Percentiles rank a stretch among this genome's conserved stretches.
Conservation (phyloP, 2,329 filamentous ascomycete species). For the Chaetoscypha palmicola region DNA sequence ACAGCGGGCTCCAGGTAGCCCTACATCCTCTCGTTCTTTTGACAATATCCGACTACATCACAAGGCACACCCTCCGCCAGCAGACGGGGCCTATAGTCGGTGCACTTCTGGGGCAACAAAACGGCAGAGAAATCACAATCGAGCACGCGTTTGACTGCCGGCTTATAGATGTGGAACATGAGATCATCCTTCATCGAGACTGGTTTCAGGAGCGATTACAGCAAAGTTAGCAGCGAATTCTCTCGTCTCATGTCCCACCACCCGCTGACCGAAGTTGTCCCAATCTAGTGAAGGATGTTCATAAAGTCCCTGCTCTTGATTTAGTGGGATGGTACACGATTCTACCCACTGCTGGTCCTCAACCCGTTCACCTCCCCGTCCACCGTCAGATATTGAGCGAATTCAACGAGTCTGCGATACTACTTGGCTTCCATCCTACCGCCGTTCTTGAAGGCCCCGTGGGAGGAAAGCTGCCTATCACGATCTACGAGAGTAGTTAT, state of each 20-base stretch:
- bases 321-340: conserved; percentile 92
- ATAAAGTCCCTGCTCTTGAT: conserved; percentile 75
- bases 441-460: conserved; percentile 47
- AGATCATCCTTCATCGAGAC: conserved; percentile 54
- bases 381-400: conserved; percentile 68
- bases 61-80: conserved; percentile 73
- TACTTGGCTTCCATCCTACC: conserved; percentile 78
- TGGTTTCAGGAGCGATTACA: conserved; percentile 77
- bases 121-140: conserved; percentile 82
- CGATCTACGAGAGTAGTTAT: conserved; percentile 79
- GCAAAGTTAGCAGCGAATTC: conserved; percentile 58
- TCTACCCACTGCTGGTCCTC: conserved; percentile 64
- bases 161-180: conserved; percentile 40
- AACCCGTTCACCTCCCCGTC: conserved; percentile 59
- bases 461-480: conserved; percentile 78
- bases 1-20: conserved; percentile 66
- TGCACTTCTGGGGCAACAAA: conserved; percentile 83
- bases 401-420: conserved; percentile 76
- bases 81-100: conserved; percentile 74
- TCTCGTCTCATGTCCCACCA: too few relatives aligned
- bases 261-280: conserved; percentile 5
- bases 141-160: conserved; percentile 89
- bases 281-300: conserved; percentile 75
- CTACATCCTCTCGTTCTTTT: conserved; percentile 93
- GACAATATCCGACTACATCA: conserved; percentile 94